A percentile compares a stretch with the other conserved stretches of the same genome.
These are phyloP conservation scores for Cytospora piceicola DNA, from an alignment of 2,329 filamentous ascomycete genomes.

Conservation along the genomic window DNA sequence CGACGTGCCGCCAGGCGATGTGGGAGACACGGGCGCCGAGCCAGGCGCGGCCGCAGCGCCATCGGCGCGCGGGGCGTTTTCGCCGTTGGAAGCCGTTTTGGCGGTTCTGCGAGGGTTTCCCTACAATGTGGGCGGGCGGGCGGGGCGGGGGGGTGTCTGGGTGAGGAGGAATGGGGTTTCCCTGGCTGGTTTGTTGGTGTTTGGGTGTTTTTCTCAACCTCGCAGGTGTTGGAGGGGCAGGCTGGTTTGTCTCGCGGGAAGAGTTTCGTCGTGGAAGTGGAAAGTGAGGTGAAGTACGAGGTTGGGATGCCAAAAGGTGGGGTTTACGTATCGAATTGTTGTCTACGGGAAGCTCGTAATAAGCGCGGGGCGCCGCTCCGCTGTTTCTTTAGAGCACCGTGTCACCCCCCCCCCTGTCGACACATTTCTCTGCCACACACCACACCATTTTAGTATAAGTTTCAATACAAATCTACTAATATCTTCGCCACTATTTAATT, in stretches of 20 bases:
- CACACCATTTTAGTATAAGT: too few relatives aligned
- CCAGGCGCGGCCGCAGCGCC: constrained; percentile 29
- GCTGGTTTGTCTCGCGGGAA: not conserved
- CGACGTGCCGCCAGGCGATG: constrained; percentile 30
- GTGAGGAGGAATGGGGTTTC: not conserved
- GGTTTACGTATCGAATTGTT: not conserved
- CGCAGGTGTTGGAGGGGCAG: not conserved
- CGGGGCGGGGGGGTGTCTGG: not conserved
- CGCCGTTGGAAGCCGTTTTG: constrained; percentile 50
- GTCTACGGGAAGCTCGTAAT: not conserved
- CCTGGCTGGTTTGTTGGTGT: not conserved
- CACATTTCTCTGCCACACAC: too few relatives aligned
- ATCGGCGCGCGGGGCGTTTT: constrained; percentile 41
- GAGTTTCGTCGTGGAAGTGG: not conserved
- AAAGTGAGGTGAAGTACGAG: not conserved
- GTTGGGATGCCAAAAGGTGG: constrained; percentile 3
- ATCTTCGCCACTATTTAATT: too few relatives aligned
- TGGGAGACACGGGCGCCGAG: constrained; percentile 32
- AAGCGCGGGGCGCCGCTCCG: constrained; percentile 1
- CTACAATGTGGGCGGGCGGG: constrained; percentile 4
- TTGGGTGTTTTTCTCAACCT: not conserved
- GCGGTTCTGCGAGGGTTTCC: constrained; percentile 36
- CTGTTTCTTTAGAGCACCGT: too few relatives aligned
- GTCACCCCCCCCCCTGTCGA: too few relatives aligned
- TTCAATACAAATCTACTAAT: too few relatives aligned